Evolutionary conservation across 768 basidiomycete species (phyloP).

Genomic region (Trametes cinnabarina): DNA sequence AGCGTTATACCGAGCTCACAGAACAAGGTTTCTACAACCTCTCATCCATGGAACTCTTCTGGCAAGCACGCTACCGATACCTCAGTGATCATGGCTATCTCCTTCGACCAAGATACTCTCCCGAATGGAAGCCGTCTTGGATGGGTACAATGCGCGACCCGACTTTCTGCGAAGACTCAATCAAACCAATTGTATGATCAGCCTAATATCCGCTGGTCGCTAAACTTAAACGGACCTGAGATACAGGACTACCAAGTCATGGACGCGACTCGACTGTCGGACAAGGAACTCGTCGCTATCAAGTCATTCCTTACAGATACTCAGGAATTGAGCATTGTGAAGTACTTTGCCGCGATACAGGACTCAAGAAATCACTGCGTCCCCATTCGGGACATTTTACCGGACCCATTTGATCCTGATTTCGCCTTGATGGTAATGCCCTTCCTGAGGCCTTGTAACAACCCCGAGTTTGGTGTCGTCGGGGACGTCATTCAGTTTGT

Average conservation of each 20-base stretch:
- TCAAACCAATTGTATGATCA: background rate
- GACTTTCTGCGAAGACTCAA: conserved; percentile 12
- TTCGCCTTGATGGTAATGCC: conserved; percentile 23
- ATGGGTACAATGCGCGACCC: conserved; percentile 6
- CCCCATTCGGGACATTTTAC: conserved; percentile 19
- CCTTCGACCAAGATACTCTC: conserved; percentile 22
- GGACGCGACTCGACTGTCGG: conserved; percentile 15
- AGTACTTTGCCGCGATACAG: conserved; percentile 7
- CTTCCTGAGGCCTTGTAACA: background rate
- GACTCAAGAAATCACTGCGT: conserved; percentile 26
- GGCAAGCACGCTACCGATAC: conserved; percentile 16
- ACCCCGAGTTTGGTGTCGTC: background rate
- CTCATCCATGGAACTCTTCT: background rate
- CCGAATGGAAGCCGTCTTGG: conserved; percentile 20
- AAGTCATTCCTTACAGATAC: conserved; percentile 6
- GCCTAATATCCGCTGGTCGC: no score
- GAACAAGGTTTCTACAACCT: conserved; percentile 10
- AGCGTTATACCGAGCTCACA: background rate
- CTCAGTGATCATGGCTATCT: conserved; percentile 18
- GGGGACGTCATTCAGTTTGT: background rate
- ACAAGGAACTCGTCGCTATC: conserved; percentile 18
- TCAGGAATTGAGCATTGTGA: conserved; percentile 13
- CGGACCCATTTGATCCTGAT: conserved; percentile 14
- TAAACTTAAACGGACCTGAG: no score
- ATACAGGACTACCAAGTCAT: conserved; percentile 11